Conservation (phyloP, 108 stramenopile genomes). For the Nannochloropsis granulata region DNA sequence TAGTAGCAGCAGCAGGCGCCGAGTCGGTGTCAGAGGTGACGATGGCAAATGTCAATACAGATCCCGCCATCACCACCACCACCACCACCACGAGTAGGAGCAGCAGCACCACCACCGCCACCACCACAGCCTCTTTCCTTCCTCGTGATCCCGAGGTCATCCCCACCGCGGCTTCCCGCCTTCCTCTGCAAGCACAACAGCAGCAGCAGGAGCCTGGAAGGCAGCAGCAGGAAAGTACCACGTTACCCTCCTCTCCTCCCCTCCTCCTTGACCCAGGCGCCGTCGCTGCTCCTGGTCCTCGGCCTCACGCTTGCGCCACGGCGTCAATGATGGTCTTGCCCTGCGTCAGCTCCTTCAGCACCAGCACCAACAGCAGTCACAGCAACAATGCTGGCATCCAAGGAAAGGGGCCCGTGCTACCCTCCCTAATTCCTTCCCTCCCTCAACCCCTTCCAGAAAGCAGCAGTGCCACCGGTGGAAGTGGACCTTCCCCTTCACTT, state of each 20-base stretch:
- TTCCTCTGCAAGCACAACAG: too few relatives aligned
- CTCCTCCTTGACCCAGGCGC: not conserved
- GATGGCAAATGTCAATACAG: too few relatives aligned
- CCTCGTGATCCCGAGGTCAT: too few relatives aligned
- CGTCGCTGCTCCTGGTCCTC: not conserved
- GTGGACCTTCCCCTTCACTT: not conserved
- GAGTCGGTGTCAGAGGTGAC: too few relatives aligned
- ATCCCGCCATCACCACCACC: too few relatives aligned
- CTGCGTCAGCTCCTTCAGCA: not conserved
- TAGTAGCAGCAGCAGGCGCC: too few relatives aligned
- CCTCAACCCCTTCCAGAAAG: not conserved
- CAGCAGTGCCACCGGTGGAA: not conserved
- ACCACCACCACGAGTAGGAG: too few relatives aligned
- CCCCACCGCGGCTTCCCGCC: too few relatives aligned
- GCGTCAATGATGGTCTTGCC: not conserved
- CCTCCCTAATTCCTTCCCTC: not conserved
- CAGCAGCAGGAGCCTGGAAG: too few relatives aligned
- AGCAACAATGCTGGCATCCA: not conserved
- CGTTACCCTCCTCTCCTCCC: not conserved
- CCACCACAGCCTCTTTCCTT: too few relatives aligned
- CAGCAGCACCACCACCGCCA: too few relatives aligned
- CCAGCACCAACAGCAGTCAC: not conserved
- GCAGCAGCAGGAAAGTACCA: too few relatives aligned
- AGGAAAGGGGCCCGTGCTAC: not conserved
- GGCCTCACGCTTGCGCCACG: not conserved